Percentiles rank a stretch among this genome's conserved stretches.
Conservation (phyloP, 148 eudicot species). For the Euryodendron excelsum region DNA sequence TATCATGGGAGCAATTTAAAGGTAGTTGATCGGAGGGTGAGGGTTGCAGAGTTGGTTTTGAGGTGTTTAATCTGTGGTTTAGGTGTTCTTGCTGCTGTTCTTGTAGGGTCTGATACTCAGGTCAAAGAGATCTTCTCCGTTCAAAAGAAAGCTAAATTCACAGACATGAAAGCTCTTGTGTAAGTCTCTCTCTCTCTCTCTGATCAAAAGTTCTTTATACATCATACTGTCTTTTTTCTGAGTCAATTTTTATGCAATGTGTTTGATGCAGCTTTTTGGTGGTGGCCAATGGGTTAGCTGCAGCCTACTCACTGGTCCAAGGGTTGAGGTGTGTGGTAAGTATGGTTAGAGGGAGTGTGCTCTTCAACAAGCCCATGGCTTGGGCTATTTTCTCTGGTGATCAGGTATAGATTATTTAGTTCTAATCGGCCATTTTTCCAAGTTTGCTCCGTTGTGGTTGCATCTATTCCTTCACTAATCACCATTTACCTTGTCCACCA, state of each 20-base stretch:
- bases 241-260: background rate
- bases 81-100: conserved; percentile 60
- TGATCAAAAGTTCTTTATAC: background rate
- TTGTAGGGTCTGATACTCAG: conserved; percentile 60
- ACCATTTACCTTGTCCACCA: too few species aligned
- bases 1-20: conserved; percentile 43
- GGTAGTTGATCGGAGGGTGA: conserved; percentile 58
- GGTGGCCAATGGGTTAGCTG: conserved; percentile 68
- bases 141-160: conserved; percentile 70
- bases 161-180: conserved; percentile 92
- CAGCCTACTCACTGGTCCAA: conserved; percentile 80
- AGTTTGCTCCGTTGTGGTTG: too few species aligned
- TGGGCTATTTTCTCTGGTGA: conserved; percentile 91
- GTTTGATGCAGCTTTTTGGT: conserved; percentile 67
- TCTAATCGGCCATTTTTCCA: too few species aligned
- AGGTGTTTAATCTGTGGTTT: conserved; percentile 62
- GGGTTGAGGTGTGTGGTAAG: conserved; percentile 66
- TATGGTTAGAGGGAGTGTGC: conserved; percentile 74
- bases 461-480: too few species aligned
- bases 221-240: background rate
- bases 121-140: conserved; percentile 69
- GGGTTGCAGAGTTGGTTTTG: conserved; percentile 60
- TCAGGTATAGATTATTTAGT: conserved; percentile 50
- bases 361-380: conserved; percentile 87
- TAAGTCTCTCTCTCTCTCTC: conserved; percentile 27